Evolutionary conservation across 805 yeast species (phyloP).

Genomic region (Lipomyces mesembrius): DNA sequence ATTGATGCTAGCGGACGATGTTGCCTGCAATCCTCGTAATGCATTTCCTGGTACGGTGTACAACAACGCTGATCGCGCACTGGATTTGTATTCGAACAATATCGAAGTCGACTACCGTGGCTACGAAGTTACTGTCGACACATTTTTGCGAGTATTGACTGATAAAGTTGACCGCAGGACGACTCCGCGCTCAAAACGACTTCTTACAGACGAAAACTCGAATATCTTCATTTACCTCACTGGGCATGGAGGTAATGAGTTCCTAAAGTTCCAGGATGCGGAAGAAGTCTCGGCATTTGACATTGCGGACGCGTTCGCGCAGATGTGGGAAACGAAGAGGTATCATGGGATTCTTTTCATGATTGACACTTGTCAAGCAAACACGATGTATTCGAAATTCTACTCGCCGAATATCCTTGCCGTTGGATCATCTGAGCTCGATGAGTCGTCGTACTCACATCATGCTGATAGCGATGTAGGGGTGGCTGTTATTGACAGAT

Average conservation of each 20-base stretch:
- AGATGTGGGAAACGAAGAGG: conserved; percentile 94
- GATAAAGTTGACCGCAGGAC: conserved; percentile 90
- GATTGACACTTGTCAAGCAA: conserved; percentile 99
- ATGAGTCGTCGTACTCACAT: conserved; percentile 91
- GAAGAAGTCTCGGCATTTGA: conserved; percentile 96
- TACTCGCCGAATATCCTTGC: conserved; percentile 91
- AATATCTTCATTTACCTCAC: conserved; percentile 94
- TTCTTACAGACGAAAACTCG: conserved; percentile 90
- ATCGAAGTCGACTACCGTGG: conserved; percentile 97
- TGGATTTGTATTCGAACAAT: conserved; percentile 91
- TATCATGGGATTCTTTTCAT: conserved; percentile 95
- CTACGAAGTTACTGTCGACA: conserved; percentile 97
- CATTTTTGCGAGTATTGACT: conserved; percentile 86
- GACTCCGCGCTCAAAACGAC: conserved; percentile 88
- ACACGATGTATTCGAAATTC: conserved; percentile 91
- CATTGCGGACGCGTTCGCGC: conserved; percentile 94
- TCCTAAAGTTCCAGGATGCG: conserved; percentile 96
- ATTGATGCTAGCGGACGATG: conserved; percentile 93
- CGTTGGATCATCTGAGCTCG: conserved; percentile 86
- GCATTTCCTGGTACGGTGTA: conserved; percentile 95
- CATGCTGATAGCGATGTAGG: conserved; percentile 96
- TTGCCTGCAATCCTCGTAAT: conserved; percentile 95
- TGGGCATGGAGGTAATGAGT: conserved; percentile 99
- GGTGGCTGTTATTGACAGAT: conserved; percentile 95
- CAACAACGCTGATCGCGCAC: conserved; percentile 88